Evolutionary conservation across 495 filamentous ascomycete species (phyloP).

Genomic region (Venustampulla echinocandica): DNA sequence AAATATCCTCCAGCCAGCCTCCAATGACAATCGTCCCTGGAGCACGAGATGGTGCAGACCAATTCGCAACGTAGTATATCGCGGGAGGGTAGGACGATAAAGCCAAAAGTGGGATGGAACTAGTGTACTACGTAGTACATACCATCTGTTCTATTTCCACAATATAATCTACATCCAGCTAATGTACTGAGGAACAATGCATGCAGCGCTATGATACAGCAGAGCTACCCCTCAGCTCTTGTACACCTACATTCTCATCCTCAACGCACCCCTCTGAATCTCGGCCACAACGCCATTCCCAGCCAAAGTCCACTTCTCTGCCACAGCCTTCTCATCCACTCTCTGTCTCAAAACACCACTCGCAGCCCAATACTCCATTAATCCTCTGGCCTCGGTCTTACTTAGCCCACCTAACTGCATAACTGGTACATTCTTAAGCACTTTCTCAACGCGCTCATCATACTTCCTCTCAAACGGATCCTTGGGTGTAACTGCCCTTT

Average conservation of each 20-base stretch:
- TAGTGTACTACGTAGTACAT: no score
- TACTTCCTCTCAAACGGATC: constrained; percentile 55
- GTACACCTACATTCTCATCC: constrained; percentile 34
- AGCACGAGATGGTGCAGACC: no score
- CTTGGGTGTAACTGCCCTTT: constrained; percentile 39
- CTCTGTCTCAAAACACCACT: constrained; percentile 68
- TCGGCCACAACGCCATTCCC: constrained; percentile 79
- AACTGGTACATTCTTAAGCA: constrained; percentile 42
- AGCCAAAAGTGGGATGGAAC: no score
- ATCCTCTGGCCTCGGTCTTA: constrained; percentile 62
- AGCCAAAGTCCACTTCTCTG: constrained; percentile 77
- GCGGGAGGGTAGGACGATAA: no score
- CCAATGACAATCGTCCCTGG: no score
- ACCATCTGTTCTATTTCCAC: no score
- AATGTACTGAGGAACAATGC: no score
- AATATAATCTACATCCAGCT: neutral
- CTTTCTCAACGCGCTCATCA: constrained; percentile 59
- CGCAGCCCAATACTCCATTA: constrained; percentile 89
- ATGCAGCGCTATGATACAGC: no score
- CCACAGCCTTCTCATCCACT: constrained; percentile 64
- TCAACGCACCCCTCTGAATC: constrained; percentile 58
- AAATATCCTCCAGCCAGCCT: no score
- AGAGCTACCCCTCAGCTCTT: no score
- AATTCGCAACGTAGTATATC: no score
- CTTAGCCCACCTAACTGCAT: constrained; percentile 54